These are phyloP conservation scores for Aspergillus amoenus DNA, from an alignment of 2,329 filamentous ascomycete species.

Conservation along the genomic window DNA sequence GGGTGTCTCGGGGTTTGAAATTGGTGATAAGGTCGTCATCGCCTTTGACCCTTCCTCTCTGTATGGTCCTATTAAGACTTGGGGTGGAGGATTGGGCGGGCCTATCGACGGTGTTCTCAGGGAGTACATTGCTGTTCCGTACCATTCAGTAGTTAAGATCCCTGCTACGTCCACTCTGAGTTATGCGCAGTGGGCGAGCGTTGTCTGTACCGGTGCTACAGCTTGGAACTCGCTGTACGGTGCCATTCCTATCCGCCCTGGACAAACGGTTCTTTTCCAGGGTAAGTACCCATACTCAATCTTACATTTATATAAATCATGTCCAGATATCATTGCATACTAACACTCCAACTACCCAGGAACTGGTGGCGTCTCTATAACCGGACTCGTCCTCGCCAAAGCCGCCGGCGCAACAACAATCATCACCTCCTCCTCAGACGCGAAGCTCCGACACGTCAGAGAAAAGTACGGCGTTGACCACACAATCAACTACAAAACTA, in stretches of 20 bases:
- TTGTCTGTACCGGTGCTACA: constrained; percentile 43
- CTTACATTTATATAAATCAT: background rate
- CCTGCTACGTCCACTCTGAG: constrained; percentile 26
- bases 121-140: constrained; percentile 39
- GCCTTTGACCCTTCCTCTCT: constrained; percentile 23
- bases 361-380: constrained; percentile 44
- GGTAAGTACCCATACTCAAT: constrained; percentile 28
- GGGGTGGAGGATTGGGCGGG: constrained; percentile 22
- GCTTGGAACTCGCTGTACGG: constrained; percentile 47
- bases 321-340: background rate
- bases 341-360: constrained; percentile 24
- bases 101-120: constrained; percentile 35
- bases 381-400: constrained; percentile 42
- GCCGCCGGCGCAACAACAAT: constrained; percentile 47
- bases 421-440: constrained; percentile 47
- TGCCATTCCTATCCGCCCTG: constrained; percentile 24
- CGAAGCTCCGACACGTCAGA: constrained; percentile 20
- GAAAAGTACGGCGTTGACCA: constrained; percentile 44
- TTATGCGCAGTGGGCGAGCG: constrained; percentile 32
- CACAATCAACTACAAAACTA: constrained; percentile 40
- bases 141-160: constrained; percentile 33
- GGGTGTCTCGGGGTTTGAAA: constrained; percentile 23
- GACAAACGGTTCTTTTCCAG: constrained; percentile 19
- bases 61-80: constrained; percentile 24
- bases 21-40: constrained; percentile 35